Evolutionary conservation across 371 early-diverging fungal genomes (phyloP).

Genomic region (Saksenaea vasiformis): DNA sequence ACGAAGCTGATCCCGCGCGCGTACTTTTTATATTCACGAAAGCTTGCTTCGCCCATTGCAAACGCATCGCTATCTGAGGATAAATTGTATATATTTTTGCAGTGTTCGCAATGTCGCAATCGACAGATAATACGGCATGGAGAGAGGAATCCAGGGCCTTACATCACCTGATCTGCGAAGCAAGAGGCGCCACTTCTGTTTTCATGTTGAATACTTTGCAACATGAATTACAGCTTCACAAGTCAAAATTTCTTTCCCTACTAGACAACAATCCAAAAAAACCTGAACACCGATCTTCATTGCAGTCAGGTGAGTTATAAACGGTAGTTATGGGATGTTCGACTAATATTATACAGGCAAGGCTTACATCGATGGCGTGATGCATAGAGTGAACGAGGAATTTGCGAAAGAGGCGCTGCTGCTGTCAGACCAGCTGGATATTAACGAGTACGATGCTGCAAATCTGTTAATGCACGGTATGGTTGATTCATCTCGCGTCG

Average conservation of each 20-base stretch:
- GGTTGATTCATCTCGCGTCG: constrained; percentile 2
- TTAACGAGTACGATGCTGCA: constrained; percentile 76
- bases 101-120: not conserved
- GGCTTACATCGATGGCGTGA: constrained; percentile 46
- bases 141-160: constrained; percentile 6
- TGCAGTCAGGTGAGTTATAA: constrained; percentile 50
- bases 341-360: constrained; percentile 17
- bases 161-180: constrained; percentile 35
- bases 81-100: not conserved
- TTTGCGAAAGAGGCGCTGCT: constrained; percentile 62
- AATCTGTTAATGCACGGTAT: constrained; percentile 57
- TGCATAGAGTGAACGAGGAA: constrained; percentile 61
- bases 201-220: constrained; percentile 14
- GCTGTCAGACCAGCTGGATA: constrained; percentile 74
- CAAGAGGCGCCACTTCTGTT: constrained; percentile 21
- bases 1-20: too few relatives aligned
- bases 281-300: constrained; percentile 42
- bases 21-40: too few relatives aligned
- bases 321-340: not conserved
- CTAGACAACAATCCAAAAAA: constrained; percentile 53
- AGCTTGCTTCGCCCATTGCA: too few relatives aligned
- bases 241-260: constrained; percentile 37
- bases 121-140: not conserved
- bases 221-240: constrained; percentile 32
- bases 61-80: not conserved